phyloP scores from a whole-genome alignment of 371 early-diverging fungal species.

The Coemansia sp. region DNA sequence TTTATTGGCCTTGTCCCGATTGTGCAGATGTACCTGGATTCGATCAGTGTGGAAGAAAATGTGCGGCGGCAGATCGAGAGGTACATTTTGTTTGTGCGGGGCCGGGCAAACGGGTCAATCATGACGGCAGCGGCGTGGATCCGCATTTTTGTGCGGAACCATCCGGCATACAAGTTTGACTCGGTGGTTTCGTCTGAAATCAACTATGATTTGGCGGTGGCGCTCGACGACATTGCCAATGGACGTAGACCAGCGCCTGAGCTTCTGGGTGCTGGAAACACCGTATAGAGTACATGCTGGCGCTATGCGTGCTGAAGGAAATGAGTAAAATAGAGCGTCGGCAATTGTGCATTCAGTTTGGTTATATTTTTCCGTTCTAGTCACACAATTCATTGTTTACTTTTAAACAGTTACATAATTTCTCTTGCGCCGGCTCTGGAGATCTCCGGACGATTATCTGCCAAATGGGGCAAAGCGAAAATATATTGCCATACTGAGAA shows the following conservation, averaged over 20 bases:
- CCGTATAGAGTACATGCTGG: not conserved
- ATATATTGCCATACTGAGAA: not conserved
- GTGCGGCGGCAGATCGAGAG: constrained; percentile 65
- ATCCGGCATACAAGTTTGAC: constrained; percentile 91
- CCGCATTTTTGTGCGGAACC: constrained; percentile 83
- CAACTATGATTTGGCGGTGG: constrained; percentile 81
- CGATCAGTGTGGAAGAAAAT: constrained; percentile 65
- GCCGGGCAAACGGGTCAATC: constrained; percentile 79
- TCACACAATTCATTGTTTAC: not conserved
- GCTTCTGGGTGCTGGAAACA: constrained; percentile 37
- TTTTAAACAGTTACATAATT: not conserved
- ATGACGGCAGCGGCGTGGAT: constrained; percentile 92
- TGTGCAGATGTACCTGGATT: constrained; percentile 76
- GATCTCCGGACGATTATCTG: not conserved
- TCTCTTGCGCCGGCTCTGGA: not conserved
- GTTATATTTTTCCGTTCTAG: not conserved
- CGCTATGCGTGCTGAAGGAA: not conserved
- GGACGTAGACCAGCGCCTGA: constrained; percentile 64
- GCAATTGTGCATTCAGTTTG: not conserved
- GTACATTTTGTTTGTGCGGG: constrained; percentile 81
- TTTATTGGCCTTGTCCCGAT: constrained; percentile 88
- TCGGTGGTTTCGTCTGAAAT: constrained; percentile 81
- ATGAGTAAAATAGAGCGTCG: not conserved
- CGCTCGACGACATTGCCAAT: constrained; percentile 65
- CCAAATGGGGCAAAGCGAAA: not conserved